Evolutionary conservation across 331 rosid species (phyloP), one percentile per base, ranked within the genome.

Genomic region (Pyrus hybrid): DNA sequence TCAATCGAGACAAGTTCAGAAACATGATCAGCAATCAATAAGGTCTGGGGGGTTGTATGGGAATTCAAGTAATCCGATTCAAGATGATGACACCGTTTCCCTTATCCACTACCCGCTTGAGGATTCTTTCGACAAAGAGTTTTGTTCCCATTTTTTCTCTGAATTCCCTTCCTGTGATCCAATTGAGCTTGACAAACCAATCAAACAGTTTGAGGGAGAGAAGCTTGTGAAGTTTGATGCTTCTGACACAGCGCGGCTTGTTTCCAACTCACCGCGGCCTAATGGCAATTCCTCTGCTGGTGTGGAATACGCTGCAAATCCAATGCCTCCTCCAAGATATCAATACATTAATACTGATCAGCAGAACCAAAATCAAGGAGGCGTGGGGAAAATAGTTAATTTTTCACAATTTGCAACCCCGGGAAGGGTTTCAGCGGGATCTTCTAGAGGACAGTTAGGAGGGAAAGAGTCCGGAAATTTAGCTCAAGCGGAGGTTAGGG

Each of bases 51-150:
- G 80, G 33, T 77, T 82, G 37, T 82, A 54, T 72, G 91, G 81
- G 58, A 86, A 79, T 68, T 81, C 86, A 63, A 83, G 81, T 67
- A 81, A 68, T 80, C 71, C 84, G 86, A 71, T 80, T 85, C 93
- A 86, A 35, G 85, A 87, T 74, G 90, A 87, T 37, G 98, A 93
- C 35, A 64, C 87, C 2, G 77, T 67, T 60, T 83, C 96, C 13
- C 87, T 96, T 94, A 80, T 87, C 51, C 90, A 88, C 14, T 88
- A 74, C 80, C 94, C 93, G 3, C 41, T 87, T 7, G 98, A 90
- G 10, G 87, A 90, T 76, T 82, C 91, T 23, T 80, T 88, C 6
- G 98, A 88, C 8, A 88, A 78, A 67, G 90, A 90, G 14, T 84
- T 88, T 33, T 86, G 88, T 75, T 79, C 93, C 49, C 76, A 82